These are phyloP conservation scores for Meyerozyma guilliermondii DNA, from an alignment of 1,139 yeast genomes.

Conservation along the genomic window DNA sequence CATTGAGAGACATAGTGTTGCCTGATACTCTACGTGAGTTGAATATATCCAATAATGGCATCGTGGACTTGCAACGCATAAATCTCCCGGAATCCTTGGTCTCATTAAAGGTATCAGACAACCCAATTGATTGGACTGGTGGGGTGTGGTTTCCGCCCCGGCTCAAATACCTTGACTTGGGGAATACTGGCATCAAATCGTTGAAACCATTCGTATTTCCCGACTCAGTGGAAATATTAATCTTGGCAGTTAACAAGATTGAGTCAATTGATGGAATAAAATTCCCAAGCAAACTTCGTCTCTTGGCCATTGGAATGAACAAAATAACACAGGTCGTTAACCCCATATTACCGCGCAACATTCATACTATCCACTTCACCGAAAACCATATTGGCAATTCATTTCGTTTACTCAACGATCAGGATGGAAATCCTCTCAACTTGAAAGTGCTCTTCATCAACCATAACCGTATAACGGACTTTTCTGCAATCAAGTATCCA, in stretches of 20 bases:
- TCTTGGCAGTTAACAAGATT: conserved; percentile 20
- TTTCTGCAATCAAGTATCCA: conserved; percentile 15
- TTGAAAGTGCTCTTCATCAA: conserved; percentile 17
- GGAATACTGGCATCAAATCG: conserved; percentile 15
- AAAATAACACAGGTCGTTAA: conserved; percentile 8
- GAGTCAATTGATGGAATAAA: conserved; percentile 13
- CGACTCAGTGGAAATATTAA: conserved; percentile 13
- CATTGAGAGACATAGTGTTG: conserved; percentile 1
- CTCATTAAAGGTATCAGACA: conserved; percentile 16
- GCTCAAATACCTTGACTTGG: conserved; percentile 13
- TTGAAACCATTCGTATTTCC: conserved; percentile 15
- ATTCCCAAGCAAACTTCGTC: conserved; percentile 16
- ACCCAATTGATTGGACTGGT: conserved; percentile 20
- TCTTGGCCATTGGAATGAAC: conserved; percentile 21
- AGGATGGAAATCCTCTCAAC: conserved; percentile 10
- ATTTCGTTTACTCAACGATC: conserved; percentile 14
- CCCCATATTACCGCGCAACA: conserved; percentile 13
- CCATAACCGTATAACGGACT: conserved; percentile 12
- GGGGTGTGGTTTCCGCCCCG: conserved; percentile 4
- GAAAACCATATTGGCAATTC: conserved; percentile 15
- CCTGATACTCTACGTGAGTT: conserved; percentile 11
- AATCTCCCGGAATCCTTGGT: conserved; percentile 8
- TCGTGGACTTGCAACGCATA: conserved; percentile 7
- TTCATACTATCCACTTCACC: conserved; percentile 18
- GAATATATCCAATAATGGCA: conserved; percentile 12